Evolutionary conservation across 345 rosid genomes (phyloP).

Genomic region (Corchorus olitorius): DNA sequence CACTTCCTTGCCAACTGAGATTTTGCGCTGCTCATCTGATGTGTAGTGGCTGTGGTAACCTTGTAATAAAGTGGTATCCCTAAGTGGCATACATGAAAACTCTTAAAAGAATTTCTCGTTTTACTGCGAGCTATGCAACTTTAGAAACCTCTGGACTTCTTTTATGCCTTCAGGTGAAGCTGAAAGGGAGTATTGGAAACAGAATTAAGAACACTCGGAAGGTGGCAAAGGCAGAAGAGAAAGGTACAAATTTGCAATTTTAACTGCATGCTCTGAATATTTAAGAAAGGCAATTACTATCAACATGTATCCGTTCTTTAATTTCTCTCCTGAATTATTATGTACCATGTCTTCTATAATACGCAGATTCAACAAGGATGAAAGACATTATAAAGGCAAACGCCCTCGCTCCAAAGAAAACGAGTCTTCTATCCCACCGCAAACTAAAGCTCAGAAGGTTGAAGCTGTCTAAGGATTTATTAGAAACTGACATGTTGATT

Average conservation of each 20-base stretch:
- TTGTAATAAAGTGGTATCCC: not conserved
- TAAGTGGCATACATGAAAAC: not conserved
- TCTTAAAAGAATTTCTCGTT: not conserved
- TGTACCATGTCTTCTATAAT: conserved; percentile 3
- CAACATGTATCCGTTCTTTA: not conserved
- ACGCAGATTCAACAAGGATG: not conserved
- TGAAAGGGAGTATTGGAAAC: conserved; percentile 38
- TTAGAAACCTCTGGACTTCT: not conserved
- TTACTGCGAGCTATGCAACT: not conserved
- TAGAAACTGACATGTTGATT: not conserved
- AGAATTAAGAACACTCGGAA: conserved; percentile 17
- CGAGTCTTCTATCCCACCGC: not conserved
- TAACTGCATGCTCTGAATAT: not conserved
- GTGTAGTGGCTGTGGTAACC: not conserved
- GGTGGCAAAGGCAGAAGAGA: conserved; percentile 14
- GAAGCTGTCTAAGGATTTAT: not conserved
- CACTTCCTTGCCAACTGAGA: not conserved
- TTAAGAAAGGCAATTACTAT: not conserved
- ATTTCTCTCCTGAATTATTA: not conserved
- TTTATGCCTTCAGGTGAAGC: conserved; percentile 29
- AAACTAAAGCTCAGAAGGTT: not conserved
- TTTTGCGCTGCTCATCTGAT: not conserved
- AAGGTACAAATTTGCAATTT: conserved; percentile 8
- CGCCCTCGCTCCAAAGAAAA: not conserved
- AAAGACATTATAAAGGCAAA: not conserved